Percentiles rank a stretch among this genome's conserved stretches.
Evolutionary conservation across 2,329 filamentous ascomycete species (phyloP).

Genomic region (Pochonia chlamydosporia): DNA sequence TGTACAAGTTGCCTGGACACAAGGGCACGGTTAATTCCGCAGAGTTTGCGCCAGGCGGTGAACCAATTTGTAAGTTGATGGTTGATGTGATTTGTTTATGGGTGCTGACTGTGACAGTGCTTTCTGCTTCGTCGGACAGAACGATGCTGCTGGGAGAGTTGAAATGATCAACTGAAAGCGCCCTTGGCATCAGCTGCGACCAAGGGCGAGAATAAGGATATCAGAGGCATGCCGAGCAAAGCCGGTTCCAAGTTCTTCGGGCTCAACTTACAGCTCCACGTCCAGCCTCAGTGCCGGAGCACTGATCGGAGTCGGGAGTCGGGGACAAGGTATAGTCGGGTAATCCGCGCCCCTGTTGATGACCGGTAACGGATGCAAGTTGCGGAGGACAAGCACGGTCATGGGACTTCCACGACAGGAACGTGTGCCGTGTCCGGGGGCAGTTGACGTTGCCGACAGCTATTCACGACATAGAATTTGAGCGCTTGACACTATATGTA

Average conservation of each 20-base stretch:
- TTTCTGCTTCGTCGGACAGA: conserved; percentile 85
- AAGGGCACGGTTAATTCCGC: conserved; percentile 94
- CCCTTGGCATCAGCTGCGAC: background rate
- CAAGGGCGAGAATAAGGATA: background rate
- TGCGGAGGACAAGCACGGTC: background rate
- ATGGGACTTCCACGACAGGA: no score
- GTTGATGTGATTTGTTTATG: background rate
- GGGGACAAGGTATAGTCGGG: no score
- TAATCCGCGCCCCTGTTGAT: background rate
- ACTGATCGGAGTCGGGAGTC: no score
- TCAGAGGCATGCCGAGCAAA: background rate
- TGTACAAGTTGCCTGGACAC: conserved; percentile 94
- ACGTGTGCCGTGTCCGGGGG: no score
- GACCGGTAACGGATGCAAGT: no score
- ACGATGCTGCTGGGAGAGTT: conserved; percentile 80
- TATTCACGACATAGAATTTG: no score
- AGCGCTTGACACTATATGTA: no score
- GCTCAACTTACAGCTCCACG: no score
- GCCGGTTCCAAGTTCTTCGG: no score
- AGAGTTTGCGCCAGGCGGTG: conserved; percentile 77
- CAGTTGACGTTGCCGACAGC: background rate
- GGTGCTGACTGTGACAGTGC: conserved; percentile 53
- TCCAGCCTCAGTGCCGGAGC: no score
- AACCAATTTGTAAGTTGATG: conserved; percentile 75
- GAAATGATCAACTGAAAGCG: conserved; percentile 44